These are phyloP conservation scores for Colletotrichum endophyticum DNA, from an alignment of 2,329 filamentous ascomycete genomes.

Conservation along the genomic window DNA sequence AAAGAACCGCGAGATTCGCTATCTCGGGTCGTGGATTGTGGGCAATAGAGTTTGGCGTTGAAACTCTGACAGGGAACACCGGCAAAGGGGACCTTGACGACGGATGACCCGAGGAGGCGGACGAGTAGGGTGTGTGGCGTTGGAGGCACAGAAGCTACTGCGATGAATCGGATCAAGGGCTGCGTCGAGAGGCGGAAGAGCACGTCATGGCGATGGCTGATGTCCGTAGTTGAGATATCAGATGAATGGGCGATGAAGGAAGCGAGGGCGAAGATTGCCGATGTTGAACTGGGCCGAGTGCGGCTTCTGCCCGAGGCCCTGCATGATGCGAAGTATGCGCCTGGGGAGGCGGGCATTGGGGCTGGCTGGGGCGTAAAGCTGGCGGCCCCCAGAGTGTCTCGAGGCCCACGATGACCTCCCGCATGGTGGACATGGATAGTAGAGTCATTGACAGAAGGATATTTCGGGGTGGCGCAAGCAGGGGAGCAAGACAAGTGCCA, in stretches of 20 bases:
- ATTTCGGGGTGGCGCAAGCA: not conserved
- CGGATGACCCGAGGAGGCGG: slow-evolving; percentile 7
- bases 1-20: not conserved
- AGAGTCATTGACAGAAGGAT: not conserved
- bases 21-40: not conserved
- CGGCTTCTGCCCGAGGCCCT: not conserved
- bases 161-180: not conserved
- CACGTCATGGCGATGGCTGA: not conserved
- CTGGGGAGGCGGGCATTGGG: not conserved
- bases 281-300: not conserved
- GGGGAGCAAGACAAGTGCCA: not conserved
- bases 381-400: not conserved
- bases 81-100: slow-evolving; percentile 6
- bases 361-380: not conserved
- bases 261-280: not conserved
- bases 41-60: slow-evolving; percentile 13
- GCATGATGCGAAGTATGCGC: not conserved
- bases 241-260: not conserved
- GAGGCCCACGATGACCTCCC: slow-evolving; percentile 1
- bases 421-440: not conserved
- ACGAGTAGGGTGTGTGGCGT: not conserved
- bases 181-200: not conserved
- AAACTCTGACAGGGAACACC: slow-evolving; percentile 14
- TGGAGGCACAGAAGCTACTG: not conserved
- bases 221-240: not conserved